Conservation (phyloP, 768 basidiomycete species). For the Clavaria fumosa region DNA sequence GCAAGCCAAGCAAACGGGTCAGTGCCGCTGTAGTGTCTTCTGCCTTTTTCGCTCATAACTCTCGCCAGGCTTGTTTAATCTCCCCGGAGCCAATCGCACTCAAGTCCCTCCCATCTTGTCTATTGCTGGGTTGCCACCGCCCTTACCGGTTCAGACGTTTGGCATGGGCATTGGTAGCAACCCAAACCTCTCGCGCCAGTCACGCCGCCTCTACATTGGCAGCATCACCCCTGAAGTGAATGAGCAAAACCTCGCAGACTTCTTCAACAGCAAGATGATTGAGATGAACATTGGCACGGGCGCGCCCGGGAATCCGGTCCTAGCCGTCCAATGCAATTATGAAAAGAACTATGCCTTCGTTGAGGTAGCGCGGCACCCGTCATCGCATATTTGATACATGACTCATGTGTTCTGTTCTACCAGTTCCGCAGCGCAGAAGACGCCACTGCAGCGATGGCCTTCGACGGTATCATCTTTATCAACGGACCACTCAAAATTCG, state of each 20-base stretch:
- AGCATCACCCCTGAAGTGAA: constrained; percentile 92
- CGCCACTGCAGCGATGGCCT: constrained; percentile 91
- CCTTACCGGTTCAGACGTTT: constrained; percentile 71
- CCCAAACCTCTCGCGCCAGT: constrained; percentile 84
- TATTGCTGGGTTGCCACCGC: constrained; percentile 68
- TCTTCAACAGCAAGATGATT: constrained; percentile 93
- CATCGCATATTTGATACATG: constrained; percentile 2
- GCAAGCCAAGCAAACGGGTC: constrained; percentile 98
- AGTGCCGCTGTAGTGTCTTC: constrained; percentile 11
- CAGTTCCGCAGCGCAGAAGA: constrained; percentile 98
- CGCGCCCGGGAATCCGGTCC: constrained; percentile 75
- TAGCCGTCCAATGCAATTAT: constrained; percentile 91
- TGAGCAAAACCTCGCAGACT: constrained; percentile 80
- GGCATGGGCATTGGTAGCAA: constrained; percentile 79
- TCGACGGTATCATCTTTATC: constrained; percentile 93
- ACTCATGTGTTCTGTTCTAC: constrained; percentile 6
- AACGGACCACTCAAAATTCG: constrained; percentile 95
- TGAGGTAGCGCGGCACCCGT: constrained; percentile 50
- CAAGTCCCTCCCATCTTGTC: constrained; percentile 73
- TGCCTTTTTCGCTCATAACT: constrained; percentile 1
- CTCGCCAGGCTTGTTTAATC: constrained; percentile 75
- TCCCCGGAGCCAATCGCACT: constrained; percentile 87
- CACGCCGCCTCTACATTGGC: constrained; percentile 90
- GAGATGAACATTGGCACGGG: constrained; percentile 83
- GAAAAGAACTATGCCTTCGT: constrained; percentile 99